Conservation (phyloP, 2,329 filamentous ascomycete species). For the Pyrenophora graminea region DNA sequence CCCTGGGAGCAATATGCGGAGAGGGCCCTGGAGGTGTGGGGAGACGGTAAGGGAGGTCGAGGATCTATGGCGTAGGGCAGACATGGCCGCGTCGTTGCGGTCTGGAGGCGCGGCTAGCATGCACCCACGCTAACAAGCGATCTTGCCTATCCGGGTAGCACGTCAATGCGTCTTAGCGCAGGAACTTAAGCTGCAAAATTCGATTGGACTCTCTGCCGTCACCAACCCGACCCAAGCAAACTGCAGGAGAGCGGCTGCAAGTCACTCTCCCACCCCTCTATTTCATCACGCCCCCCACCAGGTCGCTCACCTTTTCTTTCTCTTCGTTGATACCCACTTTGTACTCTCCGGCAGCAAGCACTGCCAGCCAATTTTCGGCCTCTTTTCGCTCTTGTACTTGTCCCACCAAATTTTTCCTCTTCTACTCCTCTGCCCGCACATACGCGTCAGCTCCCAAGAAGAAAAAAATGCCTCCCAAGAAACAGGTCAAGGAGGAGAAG, state of each 20-base stretch:
- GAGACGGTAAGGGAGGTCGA: conserved; percentile 1
- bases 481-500: conserved; percentile 89
- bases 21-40: conserved; percentile 5
- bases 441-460: conserved; percentile 62
- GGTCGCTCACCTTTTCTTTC: conserved; percentile 53
- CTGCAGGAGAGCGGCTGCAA: conserved; percentile 17
- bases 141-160: conserved; percentile 18
- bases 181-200: conserved; percentile 22
- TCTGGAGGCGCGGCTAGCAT: conserved; percentile 11
- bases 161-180: conserved; percentile 10
- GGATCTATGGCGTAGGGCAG: conserved; percentile 10
- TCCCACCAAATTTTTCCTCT: conserved; percentile 41
- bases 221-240: conserved; percentile 15
- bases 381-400: conserved; percentile 40
- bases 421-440: conserved; percentile 52
- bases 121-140: conserved; percentile 9
- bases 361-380: conserved; percentile 49
- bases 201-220: conserved; percentile 13
- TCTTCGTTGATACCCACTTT: conserved; percentile 58
- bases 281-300: conserved; percentile 43
- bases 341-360: conserved; percentile 55
- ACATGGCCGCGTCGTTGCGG: conserved; percentile 7
- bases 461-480: conserved; percentile 95
- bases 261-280: conserved; percentile 15
- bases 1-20: conserved; percentile 20